Conservation (phyloP, 345 rosid genomes). For the Citrus reticulata region DNA sequence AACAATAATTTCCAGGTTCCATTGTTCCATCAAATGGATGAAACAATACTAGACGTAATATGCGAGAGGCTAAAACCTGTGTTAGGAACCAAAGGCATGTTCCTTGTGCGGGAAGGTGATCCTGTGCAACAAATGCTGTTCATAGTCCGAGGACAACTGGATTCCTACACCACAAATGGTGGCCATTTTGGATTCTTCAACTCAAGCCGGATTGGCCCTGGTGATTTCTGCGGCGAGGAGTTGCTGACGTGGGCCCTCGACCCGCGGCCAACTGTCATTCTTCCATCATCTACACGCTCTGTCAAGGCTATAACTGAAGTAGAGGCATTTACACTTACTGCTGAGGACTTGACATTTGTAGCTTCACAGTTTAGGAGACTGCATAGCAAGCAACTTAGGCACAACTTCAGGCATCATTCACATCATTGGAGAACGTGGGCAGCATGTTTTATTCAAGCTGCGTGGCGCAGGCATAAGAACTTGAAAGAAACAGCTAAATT, state of each 20-base stretch:
- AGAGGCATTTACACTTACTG: constrained; percentile 29
- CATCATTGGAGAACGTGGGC: constrained; percentile 35
- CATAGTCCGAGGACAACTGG: constrained; percentile 30
- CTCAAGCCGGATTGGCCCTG: constrained; percentile 24
- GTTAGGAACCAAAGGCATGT: constrained; percentile 20
- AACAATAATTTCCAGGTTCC: constrained; percentile 12
- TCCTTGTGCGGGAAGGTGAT: constrained; percentile 30
- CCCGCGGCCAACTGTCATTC: constrained; percentile 14
- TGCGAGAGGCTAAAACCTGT: constrained; percentile 30
- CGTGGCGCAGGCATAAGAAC: constrained; percentile 23
- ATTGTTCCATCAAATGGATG: constrained; percentile 27
- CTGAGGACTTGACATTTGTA: constrained; percentile 28
- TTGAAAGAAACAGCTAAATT: constrained; percentile 7
- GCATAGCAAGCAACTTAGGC: constrained; percentile 24
- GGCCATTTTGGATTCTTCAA: constrained; percentile 34
- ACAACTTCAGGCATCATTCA: constrained; percentile 27
- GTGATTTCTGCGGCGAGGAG: constrained; percentile 22
- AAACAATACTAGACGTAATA: constrained; percentile 23
- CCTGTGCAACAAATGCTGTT: constrained; percentile 30
- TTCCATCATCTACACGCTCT: constrained; percentile 30
- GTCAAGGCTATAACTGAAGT: constrained; percentile 29
- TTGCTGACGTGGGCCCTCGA: constrained; percentile 20
- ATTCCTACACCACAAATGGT: constrained; percentile 28
- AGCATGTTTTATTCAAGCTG: constrained; percentile 29
- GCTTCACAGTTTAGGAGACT: constrained; percentile 32